These are phyloP conservation scores for Cynara cardunculus DNA, from an alignment of 129 eudicot genomes.

Conservation along the genomic window DNA sequence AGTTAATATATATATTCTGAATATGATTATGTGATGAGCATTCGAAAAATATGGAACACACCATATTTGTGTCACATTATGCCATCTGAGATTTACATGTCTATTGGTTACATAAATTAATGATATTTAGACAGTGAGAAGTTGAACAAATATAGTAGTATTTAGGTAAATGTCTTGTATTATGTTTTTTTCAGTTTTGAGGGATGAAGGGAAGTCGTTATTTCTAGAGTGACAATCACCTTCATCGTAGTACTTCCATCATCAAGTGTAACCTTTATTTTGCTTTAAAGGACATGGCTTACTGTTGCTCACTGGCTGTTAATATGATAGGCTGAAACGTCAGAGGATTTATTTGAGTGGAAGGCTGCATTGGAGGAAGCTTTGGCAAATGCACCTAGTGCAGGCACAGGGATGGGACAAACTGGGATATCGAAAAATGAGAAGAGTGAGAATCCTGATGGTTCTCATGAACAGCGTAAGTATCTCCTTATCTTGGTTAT, in stretches of 20 bases:
- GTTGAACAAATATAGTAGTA: not conserved
- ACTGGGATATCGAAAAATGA: constrained; percentile 61
- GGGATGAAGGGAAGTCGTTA: not conserved
- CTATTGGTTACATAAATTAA: not conserved
- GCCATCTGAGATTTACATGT: not conserved
- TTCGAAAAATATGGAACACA: not conserved
- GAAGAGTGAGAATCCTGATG: constrained; percentile 53
- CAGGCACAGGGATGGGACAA: constrained; percentile 52
- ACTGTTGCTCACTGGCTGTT: constrained; percentile 20
- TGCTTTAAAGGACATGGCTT: not conserved
- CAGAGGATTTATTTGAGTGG: constrained; percentile 82
- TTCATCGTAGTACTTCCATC: not conserved
- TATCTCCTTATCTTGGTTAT: constrained; percentile 11
- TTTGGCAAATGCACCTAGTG: constrained; percentile 75
- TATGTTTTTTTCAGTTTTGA: not conserved
- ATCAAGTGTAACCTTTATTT: not conserved
- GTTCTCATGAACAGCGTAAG: constrained; percentile 61
- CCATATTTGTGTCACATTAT: not conserved
- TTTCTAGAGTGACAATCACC: not conserved
- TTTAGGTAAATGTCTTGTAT: not conserved
- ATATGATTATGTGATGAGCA: not conserved
- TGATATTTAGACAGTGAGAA: not conserved
- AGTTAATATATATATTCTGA: not conserved
- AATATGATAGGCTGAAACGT: constrained; percentile 77
- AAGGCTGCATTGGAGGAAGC: constrained; percentile 91